Percentiles rank a stretch among this genome's conserved stretches.
phyloP scores from a whole-genome alignment of 768 basidiomycete species.

The Boletellus emodensis region DNA sequence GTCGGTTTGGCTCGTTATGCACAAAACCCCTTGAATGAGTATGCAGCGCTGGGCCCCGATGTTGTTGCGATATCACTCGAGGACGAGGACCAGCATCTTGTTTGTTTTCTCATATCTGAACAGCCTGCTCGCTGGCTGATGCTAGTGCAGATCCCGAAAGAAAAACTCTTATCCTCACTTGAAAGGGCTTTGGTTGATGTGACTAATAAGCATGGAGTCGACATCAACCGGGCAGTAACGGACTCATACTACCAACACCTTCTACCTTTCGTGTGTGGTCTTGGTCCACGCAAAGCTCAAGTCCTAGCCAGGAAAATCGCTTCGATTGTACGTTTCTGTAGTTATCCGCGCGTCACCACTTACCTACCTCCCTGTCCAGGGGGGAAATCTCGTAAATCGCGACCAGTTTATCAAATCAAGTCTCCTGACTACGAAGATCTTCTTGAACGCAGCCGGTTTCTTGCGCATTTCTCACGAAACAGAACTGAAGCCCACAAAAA shows the following conservation, averaged over 20 bases:
- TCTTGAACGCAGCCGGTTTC: constrained; percentile 91
- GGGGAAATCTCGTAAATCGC: constrained; percentile 82
- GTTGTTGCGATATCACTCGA: constrained; percentile 81
- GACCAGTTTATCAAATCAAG: constrained; percentile 81
- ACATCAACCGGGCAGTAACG: constrained; percentile 89
- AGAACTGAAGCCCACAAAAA: constrained; percentile 58
- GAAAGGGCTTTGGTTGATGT: constrained; percentile 89
- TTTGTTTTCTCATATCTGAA: constrained; percentile 32
- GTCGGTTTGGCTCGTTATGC: constrained; percentile 89
- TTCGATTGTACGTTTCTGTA: constrained; percentile 50
- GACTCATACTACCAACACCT: constrained; percentile 87
- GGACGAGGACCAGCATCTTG: constrained; percentile 83
- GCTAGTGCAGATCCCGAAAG: constrained; percentile 66
- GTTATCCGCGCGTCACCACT: not conserved
- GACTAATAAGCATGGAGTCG: constrained; percentile 90
- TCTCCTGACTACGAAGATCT: constrained; percentile 81
- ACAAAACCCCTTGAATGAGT: constrained; percentile 94
- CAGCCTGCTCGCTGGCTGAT: constrained; percentile 5
- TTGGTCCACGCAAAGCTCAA: constrained; percentile 93
- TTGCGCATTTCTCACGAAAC: constrained; percentile 77
- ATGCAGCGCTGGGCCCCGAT: constrained; percentile 83
- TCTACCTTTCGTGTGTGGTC: constrained; percentile 85
- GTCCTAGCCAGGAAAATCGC: constrained; percentile 78
- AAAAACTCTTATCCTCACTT: constrained; percentile 75
- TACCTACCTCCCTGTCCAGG: constrained; percentile 42